A percentile compares a stretch with the other conserved stretches of the same genome.
These are phyloP conservation scores for Exsudoporus frostii DNA, from an alignment of 768 basidiomycete species.

Conservation along the genomic window DNA sequence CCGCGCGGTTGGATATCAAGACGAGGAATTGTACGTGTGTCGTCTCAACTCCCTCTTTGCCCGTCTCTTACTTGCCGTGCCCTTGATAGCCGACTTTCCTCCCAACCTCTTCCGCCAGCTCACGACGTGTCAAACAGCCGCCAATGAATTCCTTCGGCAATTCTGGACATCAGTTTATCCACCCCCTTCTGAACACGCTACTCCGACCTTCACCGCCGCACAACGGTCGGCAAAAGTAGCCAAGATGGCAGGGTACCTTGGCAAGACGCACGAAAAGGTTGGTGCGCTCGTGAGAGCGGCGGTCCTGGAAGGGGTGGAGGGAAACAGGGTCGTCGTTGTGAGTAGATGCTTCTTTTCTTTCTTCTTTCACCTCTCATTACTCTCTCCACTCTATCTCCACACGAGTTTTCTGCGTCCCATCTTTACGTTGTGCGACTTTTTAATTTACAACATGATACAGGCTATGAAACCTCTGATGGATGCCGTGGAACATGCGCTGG, in stretches of 20 bases:
- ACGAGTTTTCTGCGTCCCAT: not conserved
- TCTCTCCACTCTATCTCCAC: not conserved
- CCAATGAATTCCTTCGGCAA: slow-evolving; percentile 94
- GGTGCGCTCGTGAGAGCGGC: slow-evolving; percentile 68
- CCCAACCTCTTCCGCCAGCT: slow-evolving; percentile 76
- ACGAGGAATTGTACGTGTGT: slow-evolving; percentile 55
- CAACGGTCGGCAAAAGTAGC: slow-evolving; percentile 76
- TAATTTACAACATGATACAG: slow-evolving; percentile 34
- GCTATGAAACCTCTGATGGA: slow-evolving; percentile 73
- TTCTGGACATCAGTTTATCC: slow-evolving; percentile 92
- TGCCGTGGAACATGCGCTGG: slow-evolving; percentile 70
- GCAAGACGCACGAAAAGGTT: slow-evolving; percentile 79
- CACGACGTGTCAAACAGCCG: slow-evolving; percentile 86
- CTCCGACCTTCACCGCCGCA: slow-evolving; percentile 50
- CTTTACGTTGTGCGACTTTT: not conserved
- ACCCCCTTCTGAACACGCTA: slow-evolving; percentile 54
- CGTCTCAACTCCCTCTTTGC: not conserved
- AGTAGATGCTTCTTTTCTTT: slow-evolving; percentile 25
- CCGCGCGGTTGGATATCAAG: slow-evolving; percentile 64
- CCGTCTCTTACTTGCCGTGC: not conserved
- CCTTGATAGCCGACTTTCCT: slow-evolving; percentile 68
- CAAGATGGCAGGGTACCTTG: slow-evolving; percentile 85
- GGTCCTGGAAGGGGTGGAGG: slow-evolving; percentile 59
- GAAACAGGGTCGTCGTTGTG: slow-evolving; percentile 60
- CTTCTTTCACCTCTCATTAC: not conserved